Conservation (phyloP, 1,139 yeast species). For the Hanseniaspora uvarum region DNA sequence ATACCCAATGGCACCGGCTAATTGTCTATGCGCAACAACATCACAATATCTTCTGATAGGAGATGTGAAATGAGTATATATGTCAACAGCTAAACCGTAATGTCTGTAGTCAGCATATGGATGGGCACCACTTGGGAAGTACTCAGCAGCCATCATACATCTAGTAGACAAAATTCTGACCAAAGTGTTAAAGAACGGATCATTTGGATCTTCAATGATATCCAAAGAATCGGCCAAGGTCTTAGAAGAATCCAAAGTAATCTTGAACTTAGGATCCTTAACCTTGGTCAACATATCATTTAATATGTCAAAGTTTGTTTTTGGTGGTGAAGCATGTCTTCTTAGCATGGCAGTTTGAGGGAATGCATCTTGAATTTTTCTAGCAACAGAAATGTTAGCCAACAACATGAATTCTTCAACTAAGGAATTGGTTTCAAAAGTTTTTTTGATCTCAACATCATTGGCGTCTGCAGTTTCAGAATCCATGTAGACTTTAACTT, state of each 20-base stretch:
- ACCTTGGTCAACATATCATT: conserved; percentile 84
- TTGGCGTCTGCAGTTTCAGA: conserved; percentile 95
- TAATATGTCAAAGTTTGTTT: conserved; percentile 77
- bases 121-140: conserved; percentile 85
- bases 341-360: conserved; percentile 98
- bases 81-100: conserved; percentile 94
- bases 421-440: conserved; percentile 82
- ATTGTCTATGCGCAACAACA: conserved; percentile 90
- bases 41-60: conserved; percentile 98
- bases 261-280: conserved; percentile 49
- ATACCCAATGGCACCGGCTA: conserved; percentile 94
- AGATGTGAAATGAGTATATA: conserved; percentile 95
- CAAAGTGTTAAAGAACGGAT: conserved; percentile 85
- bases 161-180: conserved; percentile 95
- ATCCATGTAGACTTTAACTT: conserved; percentile 93
- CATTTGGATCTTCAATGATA: conserved; percentile 67
- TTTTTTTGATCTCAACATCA: conserved; percentile 83
- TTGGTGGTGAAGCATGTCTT: conserved; percentile 94
- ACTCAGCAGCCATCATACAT: conserved; percentile 99
- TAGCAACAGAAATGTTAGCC: conserved; percentile 92
- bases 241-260: conserved; percentile 76
- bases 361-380: conserved; percentile 79
- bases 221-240: conserved; percentile 92
- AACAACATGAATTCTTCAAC: conserved; percentile 98
- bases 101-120: conserved; percentile 92